Base-by-base conservation (phyloP, 176 grass and related monocot genomes). In the Oryza glaberrima region DNA sequence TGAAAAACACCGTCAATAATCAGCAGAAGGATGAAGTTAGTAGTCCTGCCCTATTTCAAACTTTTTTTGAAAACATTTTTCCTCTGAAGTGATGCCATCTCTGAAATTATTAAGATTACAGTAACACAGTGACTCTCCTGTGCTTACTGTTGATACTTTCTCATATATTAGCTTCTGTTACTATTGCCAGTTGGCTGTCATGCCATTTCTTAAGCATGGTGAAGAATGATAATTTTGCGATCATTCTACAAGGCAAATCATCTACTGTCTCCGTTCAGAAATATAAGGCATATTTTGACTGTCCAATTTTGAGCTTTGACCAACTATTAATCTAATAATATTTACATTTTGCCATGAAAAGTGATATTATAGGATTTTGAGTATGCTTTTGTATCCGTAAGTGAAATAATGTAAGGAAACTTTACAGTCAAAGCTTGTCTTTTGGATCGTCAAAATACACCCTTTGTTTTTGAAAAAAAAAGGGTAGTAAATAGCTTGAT, bases 1-100 rank as follows among this genome's bases (percentile, higher is more conserved):
- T 98, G 16, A 93, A 95, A 79, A 90, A 90, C 15, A 78, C 73
- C 22, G 75, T 89, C 69, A 92, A 98, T 82, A 92, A 98, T 82
- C 87, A 87, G 85, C 85, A 81, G 44, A 76, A 91, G 76, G 64
- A 91, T 75, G 70, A 81, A 56, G 93, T 90, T 83, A 88, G 88
- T 86, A 30, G 43, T 92, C 75, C 81, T 63, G 36, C 44, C 74
- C 25, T 17, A 77, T 72, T 79, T 32, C 30, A 32, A 32, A 32
- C 30, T 32, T 32, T 32, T 32, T 32, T 32, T 32, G 30, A 32
- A 32, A 32, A 32, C 30, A 32, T 32, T 32, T 32, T 32, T 32
- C 30, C 30, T 32, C 40, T 26, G 51, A 65, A 36, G 60, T 10
- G 68, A 77, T 9, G 44, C 54, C n/a, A 23, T 78, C 35, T 58